Base-by-base conservation (phyloP, 192 early-diverging fungal genomes). In the Coemansia sp. region DNA sequence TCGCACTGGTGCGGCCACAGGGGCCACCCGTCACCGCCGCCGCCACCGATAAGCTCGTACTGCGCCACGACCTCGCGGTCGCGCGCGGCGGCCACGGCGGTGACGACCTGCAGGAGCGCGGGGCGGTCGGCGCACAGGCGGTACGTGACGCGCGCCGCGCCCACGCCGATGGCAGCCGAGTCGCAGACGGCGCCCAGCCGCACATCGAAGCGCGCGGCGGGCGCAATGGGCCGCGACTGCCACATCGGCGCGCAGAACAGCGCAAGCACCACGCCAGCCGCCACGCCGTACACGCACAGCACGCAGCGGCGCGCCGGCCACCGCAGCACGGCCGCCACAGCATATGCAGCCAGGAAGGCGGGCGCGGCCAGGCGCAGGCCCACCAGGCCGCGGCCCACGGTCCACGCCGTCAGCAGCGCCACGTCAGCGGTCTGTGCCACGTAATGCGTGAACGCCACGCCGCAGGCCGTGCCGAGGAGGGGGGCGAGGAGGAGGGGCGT, bases 11-110 rank as follows among this genome's bases (percentile, higher is more conserved):
- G n/a, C n/a, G n/a, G n/a, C n/a, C 27, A 24, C 60, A 2, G 31
- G 6, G 19, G n/a, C 27, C 46, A 59, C 27, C 17, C 3, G 4
- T 15, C 19, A 10, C 36, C 47, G 19, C 31, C 58, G 6, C 22
- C 20, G 24, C 17, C 35, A 22, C 20, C 15, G 2, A 38, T 38
- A 9, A 65, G n/a, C 41, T 24, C 38, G 40, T 76, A 66, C 20
- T 68, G 79, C 12, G 58, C 70, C 11, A 82, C 70, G 0, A 82
- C 49, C 37, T 82, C 79, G 56, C 79, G 73, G 70, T 82, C 59
- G 6, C 22, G 38, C 15, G 39, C 70, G 2, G 74, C 59, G 14
- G 15, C 31, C 29, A 70, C 31, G 4, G 9, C 9, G 6, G 67
- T 37, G 1, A 54, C 35, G 12, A 72, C 60, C 11, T 73, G 69